Evolutionary conservation across 2,329 filamentous ascomycete genomes (phyloP).

Genomic region (Rhynchosporium agropyri): DNA sequence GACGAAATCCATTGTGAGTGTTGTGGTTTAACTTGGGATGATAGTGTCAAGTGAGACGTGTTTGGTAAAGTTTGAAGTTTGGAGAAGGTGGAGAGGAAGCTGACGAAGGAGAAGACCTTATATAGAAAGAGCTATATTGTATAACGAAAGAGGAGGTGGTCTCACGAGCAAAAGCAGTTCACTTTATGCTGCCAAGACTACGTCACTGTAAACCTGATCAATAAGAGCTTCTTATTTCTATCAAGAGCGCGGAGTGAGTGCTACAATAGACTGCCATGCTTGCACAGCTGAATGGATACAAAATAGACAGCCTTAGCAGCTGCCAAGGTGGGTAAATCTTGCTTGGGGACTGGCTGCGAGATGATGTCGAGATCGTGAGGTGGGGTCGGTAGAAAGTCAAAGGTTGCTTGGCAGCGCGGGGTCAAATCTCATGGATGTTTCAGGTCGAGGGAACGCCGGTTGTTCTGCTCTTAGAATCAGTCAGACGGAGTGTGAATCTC

Average conservation of each 20-base stretch:
- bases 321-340: constrained; percentile 11
- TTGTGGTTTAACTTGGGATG: background rate
- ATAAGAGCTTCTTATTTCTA: background rate
- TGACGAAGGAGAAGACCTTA: background rate
- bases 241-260: background rate
- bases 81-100: background rate
- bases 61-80: background rate
- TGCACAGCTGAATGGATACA: constrained; percentile 11
- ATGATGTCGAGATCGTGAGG: constrained; percentile 46
- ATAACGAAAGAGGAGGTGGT: background rate
- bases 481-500: too few relatives aligned
- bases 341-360: constrained; percentile 32
- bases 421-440: background rate
- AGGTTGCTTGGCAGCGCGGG: constrained; percentile 10
- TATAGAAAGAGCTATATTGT: background rate
- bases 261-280: background rate
- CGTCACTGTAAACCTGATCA: constrained; percentile 10
- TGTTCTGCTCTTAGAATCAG: background rate
- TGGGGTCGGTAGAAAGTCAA: background rate
- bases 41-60: background rate
- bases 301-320: background rate
- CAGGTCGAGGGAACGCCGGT: background rate
- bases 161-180: background rate
- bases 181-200: constrained; percentile 6
- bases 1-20: constrained; percentile 55